A percentile compares a stretch with the other conserved stretches of the same genome.
Evolutionary conservation across 257 asterid species (phyloP).

Genomic region (Agastache rugosa): DNA sequence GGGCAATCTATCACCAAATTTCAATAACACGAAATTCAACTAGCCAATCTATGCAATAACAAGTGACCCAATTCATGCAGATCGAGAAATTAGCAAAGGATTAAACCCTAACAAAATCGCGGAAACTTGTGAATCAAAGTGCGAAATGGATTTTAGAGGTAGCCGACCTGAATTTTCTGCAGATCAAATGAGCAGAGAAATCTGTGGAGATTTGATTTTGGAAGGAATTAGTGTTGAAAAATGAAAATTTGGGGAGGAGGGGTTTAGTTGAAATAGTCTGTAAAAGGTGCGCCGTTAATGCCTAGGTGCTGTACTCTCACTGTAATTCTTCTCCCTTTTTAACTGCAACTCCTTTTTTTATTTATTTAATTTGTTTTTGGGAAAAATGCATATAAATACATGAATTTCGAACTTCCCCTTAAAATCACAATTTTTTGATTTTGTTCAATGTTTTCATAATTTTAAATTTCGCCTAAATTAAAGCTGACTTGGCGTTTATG

Average conservation of each 20-base stretch:
- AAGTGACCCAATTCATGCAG: conserved; percentile 41
- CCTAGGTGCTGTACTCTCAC: conserved; percentile 29
- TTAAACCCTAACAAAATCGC: not conserved
- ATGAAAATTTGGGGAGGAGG: conserved; percentile 37
- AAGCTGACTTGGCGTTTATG: no score
- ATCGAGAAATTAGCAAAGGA: conserved; percentile 34
- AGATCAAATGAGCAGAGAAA: conserved; percentile 23
- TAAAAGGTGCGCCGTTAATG: conserved; percentile 31
- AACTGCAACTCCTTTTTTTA: not conserved
- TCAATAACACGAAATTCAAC: conserved; percentile 14
- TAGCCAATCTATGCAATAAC: conserved; percentile 28
- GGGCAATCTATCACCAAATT: not conserved
- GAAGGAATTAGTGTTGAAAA: conserved; percentile 20
- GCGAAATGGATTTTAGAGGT: conserved; percentile 18
- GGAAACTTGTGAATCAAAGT: not conserved
- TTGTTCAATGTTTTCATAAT: no score
- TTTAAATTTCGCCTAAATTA: no score
- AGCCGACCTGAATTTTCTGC: conserved; percentile 40
- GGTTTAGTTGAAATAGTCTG: conserved; percentile 24
- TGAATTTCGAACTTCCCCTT: no score
- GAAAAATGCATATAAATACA: no score
- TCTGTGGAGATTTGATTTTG: conserved; percentile 19
- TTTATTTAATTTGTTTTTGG: no score
- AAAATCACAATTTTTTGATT: no score
- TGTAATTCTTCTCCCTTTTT: not conserved